These are phyloP conservation scores for Podospora comata DNA, from an alignment of 495 filamentous ascomycete species.

Conservation along the genomic window DNA sequence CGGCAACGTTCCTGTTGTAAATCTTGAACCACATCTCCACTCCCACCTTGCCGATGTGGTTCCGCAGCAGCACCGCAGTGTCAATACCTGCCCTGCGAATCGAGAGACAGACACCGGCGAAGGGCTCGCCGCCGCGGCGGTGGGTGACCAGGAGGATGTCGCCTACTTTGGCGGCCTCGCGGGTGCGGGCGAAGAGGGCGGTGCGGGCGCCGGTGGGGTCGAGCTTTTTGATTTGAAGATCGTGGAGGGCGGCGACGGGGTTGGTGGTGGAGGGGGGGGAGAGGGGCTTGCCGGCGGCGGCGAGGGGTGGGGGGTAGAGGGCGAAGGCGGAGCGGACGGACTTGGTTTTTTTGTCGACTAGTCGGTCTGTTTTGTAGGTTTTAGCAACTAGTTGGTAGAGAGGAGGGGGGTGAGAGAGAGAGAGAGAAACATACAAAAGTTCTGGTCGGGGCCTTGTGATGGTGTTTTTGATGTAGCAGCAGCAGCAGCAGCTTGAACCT, in stretches of 20 bases:
- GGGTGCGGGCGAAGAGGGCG: slow-evolving; percentile 69
- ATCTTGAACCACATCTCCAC: slow-evolving; percentile 99
- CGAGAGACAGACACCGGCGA: slow-evolving; percentile 79
- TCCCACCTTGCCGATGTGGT: slow-evolving; percentile 73
- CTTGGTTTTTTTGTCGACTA: slow-evolving; percentile 29
- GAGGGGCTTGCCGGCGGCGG: slow-evolving; percentile 21
- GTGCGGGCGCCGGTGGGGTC: slow-evolving; percentile 81
- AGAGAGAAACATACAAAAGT: slow-evolving; percentile 29
- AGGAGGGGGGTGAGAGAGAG: not conserved
- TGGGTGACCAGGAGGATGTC: slow-evolving; percentile 87
- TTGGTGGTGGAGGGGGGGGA: slow-evolving; percentile 47
- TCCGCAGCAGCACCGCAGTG: slow-evolving; percentile 78
- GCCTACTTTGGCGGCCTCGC: slow-evolving; percentile 70
- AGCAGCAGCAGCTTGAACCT: slow-evolving; percentile 18
- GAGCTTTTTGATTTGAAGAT: slow-evolving; percentile 63
- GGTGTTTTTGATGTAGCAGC: slow-evolving; percentile 17
- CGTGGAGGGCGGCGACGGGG: slow-evolving; percentile 60
- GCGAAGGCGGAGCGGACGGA: slow-evolving; percentile 41
- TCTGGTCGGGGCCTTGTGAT: slow-evolving; percentile 32
- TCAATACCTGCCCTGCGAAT: slow-evolving; percentile 84
- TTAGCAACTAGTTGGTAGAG: not conserved
- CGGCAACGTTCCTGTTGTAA: slow-evolving; percentile 80
- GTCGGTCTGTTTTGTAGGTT: slow-evolving; percentile 14
- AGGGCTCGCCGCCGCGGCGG: slow-evolving; percentile 76
- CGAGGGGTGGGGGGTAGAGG: slow-evolving; percentile 45